Base-by-base conservation (phyloP, 1,284 basidiomycete species). In the Leccinum subfulvum region DNA sequence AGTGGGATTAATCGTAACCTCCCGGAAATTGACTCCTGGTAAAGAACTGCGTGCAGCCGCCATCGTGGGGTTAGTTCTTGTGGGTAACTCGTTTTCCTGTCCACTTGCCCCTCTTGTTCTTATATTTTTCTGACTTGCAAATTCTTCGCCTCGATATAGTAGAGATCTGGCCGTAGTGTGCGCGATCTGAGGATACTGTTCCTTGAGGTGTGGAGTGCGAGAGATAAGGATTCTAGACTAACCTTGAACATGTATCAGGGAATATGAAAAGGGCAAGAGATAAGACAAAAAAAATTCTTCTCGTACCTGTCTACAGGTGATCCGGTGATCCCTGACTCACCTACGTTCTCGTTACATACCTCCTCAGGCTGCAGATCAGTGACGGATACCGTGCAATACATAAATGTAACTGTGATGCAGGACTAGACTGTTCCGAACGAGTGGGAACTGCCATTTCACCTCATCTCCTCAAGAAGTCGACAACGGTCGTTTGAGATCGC, bases 1-100 rank as follows among this genome's bases (percentile, higher is more conserved):
- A 66, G 80, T 65, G 0, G 84, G 82, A 68, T 87, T 87, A 61
- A 87, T 69, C 18, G 65, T 66, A 14, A 67, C 70, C 9, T 71
- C 63, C 28, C 63, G 61, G 37, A 73, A 53, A 52, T 33, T 67
- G 58, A 62, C 8, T 57, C 44, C 6, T 55, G 9, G 53, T 26
- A 39, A 49, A 26, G 53, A 57, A 52, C 33, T 57, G 33, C 2
- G 30, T 41, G 65, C 4, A 44, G 51, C 28, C 61, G 69, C 69
- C 21, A 35, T 41, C 39, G 16, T 52, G 56, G 23, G 23, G n/a
- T 28, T 6, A 28, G 39, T 16, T 60, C n/a, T 56, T 9, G 49
- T 35, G 26, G 37, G 16, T 8, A n/a, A 21, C 5, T 51, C 2
- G 26, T n/a, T 51, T 21, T 37, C 55, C n/a, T 23, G 41, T 14